These are phyloP conservation scores for Russula olivacea DNA, from an alignment of 768 basidiomycete genomes.

Conservation along the genomic window DNA sequence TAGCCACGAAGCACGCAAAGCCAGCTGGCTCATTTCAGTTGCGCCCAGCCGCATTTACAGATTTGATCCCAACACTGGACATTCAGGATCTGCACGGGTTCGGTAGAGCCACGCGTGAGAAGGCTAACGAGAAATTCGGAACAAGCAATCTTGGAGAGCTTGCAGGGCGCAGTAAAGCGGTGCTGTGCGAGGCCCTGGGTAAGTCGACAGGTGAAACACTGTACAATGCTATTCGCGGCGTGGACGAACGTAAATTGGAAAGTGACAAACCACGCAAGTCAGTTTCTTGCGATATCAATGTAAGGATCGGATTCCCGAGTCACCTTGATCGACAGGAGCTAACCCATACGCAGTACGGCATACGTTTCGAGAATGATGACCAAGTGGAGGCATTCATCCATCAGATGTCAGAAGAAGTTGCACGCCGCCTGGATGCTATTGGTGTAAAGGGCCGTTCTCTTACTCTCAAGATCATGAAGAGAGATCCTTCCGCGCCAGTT, in stretches of 20 bases:
- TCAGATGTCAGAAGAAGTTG: constrained; percentile 73
- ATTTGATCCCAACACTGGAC: constrained; percentile 58
- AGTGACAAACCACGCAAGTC: constrained; percentile 83
- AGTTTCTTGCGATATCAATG: constrained; percentile 93
- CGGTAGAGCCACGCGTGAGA: constrained; percentile 67
- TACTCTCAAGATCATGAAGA: constrained; percentile 84
- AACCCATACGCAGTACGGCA: constrained; percentile 71
- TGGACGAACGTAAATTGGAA: constrained; percentile 76
- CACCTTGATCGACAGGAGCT: constrained; percentile 15
- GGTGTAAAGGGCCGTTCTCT: constrained; percentile 67
- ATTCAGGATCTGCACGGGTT: constrained; percentile 86
- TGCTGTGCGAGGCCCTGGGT: constrained; percentile 69
- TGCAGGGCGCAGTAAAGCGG: constrained; percentile 51
- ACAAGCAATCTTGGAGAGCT: constrained; percentile 65
- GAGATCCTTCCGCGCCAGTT: constrained; percentile 77
- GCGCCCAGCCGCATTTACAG: constrained; percentile 42
- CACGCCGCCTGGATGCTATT: constrained; percentile 60
- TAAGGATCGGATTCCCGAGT: constrained; percentile 37
- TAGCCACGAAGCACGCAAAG: constrained; percentile 88
- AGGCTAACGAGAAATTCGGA: constrained; percentile 75
- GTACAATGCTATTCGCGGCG: constrained; percentile 76
- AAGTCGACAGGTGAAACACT: constrained; percentile 78
- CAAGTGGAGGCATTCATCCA: constrained; percentile 76
- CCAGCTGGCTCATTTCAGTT: constrained; percentile 86
- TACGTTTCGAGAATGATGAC: constrained; percentile 78